A percentile compares a stretch with the other conserved stretches of the same genome.
Evolutionary conservation across 768 basidiomycete genomes (phyloP).

Genomic region (Boletus rubescentipes): DNA sequence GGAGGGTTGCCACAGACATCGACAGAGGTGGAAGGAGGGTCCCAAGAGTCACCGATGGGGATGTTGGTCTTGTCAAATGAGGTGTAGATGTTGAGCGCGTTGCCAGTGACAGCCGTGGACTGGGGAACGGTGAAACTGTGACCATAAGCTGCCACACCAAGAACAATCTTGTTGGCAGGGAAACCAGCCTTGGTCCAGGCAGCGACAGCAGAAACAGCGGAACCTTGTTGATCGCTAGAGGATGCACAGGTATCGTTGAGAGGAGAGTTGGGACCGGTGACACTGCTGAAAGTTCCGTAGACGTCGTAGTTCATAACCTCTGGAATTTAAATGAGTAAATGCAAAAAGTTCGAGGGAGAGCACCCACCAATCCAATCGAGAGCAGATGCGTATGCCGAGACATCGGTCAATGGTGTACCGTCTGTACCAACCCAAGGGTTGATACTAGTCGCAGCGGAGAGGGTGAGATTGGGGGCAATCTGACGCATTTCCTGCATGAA

Average conservation of each 20-base stretch:
- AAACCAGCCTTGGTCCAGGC: slow-evolving; percentile 81
- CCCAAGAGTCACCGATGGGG: slow-evolving; percentile 58
- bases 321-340: slow-evolving; percentile 34
- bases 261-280: slow-evolving; percentile 82
- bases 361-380: slow-evolving; percentile 68
- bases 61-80: slow-evolving; percentile 45
- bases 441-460: slow-evolving; percentile 71
- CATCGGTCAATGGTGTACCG: slow-evolving; percentile 57
- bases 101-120: slow-evolving; percentile 21
- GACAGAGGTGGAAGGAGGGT: slow-evolving; percentile 40
- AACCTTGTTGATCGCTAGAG: slow-evolving; percentile 58
- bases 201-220: slow-evolving; percentile 69
- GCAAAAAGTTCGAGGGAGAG: slow-evolving; percentile 8
- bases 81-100: slow-evolving; percentile 48
- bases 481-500: slow-evolving; percentile 73
- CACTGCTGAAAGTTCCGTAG: slow-evolving; percentile 49
- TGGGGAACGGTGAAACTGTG: slow-evolving; percentile 56
- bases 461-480: slow-evolving; percentile 54
- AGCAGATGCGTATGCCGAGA: slow-evolving; percentile 61
- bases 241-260: slow-evolving; percentile 75
- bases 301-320: slow-evolving; percentile 74
- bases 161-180: slow-evolving; percentile 66
- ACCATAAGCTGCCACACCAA: slow-evolving; percentile 85
- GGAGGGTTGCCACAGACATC: slow-evolving; percentile 60
- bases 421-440: slow-evolving; percentile 61